Percentiles rank a stretch among this genome's conserved stretches.
These are phyloP conservation scores for Cercophora newfieldiana DNA, from an alignment of 495 filamentous ascomycete species.

Conservation along the genomic window DNA sequence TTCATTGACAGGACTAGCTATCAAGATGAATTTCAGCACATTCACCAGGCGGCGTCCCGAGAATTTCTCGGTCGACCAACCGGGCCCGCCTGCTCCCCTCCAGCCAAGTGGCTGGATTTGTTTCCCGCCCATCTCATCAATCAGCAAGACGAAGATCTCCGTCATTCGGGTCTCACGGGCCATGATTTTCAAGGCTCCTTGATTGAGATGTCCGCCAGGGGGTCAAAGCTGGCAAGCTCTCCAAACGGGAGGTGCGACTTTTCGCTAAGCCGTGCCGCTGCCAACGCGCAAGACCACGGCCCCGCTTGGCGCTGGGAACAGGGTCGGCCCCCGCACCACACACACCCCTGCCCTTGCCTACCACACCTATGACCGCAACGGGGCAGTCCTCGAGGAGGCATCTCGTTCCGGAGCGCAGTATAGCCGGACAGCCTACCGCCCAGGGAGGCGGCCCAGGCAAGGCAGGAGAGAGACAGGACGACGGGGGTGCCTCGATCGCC, in stretches of 20 bases:
- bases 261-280: constrained; percentile 13
- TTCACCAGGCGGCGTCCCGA: neutral
- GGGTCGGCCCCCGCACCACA: constrained; percentile 11
- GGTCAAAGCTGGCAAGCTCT: constrained; percentile 19
- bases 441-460: constrained; percentile 26
- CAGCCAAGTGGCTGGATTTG: constrained; percentile 17
- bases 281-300: neutral
- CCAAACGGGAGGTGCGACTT: constrained; percentile 20
- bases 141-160: constrained; percentile 17
- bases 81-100: neutral
- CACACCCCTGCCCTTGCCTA: constrained; percentile 11
- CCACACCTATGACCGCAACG: constrained; percentile 14
- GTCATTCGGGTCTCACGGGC: constrained; percentile 15
- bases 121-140: constrained; percentile 18
- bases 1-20: no score
- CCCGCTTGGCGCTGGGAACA: constrained; percentile 12
- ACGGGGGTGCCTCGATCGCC: constrained; percentile 22
- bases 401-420: constrained; percentile 33
- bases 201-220: constrained; percentile 5
- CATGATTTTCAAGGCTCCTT: constrained; percentile 21
- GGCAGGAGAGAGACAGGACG: no score
- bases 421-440: constrained; percentile 24
- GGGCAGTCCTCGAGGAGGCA: constrained; percentile 22
- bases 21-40: neutral
- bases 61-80: neutral